Percentiles rank a stretch among this genome's conserved stretches.
phyloP scores from a whole-genome alignment of 139 green algal genomes.

The Ettlia oleoabundans region DNA sequence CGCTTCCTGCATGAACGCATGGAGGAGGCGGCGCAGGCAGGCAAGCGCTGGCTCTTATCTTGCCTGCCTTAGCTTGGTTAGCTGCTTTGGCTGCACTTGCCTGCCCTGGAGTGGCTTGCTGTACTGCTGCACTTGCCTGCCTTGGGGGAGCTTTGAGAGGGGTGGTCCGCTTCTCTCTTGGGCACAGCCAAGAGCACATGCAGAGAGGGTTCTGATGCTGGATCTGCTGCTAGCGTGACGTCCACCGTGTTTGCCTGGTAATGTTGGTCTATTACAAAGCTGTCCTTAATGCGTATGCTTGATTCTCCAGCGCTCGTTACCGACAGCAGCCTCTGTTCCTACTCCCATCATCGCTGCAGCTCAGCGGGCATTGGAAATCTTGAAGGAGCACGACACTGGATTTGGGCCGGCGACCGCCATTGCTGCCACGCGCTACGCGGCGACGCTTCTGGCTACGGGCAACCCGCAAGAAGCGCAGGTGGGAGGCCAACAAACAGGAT shows the following conservation, averaged over 20 bases:
- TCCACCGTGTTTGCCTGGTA: too few relatives aligned
- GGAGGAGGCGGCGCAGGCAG: conserved; percentile 7
- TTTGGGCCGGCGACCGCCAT: conserved; percentile 24
- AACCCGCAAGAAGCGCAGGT: conserved; percentile 28
- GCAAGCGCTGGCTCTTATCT: neutral
- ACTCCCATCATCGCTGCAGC: neutral
- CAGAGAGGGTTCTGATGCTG: too few relatives aligned
- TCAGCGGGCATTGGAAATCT: conserved; percentile 15
- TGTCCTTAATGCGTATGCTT: too few relatives aligned
- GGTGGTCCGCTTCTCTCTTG: too few relatives aligned
- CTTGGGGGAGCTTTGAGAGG: neutral
- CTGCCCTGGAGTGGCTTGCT: neutral
- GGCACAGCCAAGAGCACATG: too few relatives aligned
- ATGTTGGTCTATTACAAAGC: too few relatives aligned
- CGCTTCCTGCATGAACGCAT: conserved; percentile 38
- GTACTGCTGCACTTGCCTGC: neutral
- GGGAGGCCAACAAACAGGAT: neutral
- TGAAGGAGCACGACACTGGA: conserved; percentile 1
- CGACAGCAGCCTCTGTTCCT: too few relatives aligned
- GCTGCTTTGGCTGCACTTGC: neutral
- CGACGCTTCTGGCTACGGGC: neutral
- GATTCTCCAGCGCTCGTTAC: too few relatives aligned
- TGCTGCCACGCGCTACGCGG: conserved; percentile 16
- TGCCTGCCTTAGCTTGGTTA: neutral
- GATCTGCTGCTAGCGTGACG: too few relatives aligned